Percentiles rank a stretch among this genome's conserved stretches.
Conservation (phyloP, 331 rosid genomes). For the Acacia pycnantha region DNA sequence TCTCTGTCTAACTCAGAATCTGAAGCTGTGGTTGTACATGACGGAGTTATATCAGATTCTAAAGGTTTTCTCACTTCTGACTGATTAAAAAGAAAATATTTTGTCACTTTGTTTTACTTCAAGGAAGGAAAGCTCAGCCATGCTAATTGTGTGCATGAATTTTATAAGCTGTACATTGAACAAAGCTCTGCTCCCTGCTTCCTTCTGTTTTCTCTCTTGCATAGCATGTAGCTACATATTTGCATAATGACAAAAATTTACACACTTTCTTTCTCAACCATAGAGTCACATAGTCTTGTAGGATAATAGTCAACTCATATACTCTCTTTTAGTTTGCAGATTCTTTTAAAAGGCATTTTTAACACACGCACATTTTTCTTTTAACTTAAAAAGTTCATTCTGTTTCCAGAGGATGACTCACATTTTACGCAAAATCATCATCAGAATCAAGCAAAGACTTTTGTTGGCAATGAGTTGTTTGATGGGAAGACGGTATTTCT, state of each 20-base stretch:
- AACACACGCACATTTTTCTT: neutral
- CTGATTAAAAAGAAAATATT: neutral
- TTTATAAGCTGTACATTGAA: constrained; percentile 7
- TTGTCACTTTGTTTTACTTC: neutral
- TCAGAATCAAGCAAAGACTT: constrained; percentile 70
- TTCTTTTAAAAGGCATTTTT: constrained; percentile 6
- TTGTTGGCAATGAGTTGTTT: constrained; percentile 56
- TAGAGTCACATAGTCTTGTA: neutral
- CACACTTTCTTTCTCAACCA: neutral
- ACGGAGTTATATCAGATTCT: constrained; percentile 41
- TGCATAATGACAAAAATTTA: neutral
- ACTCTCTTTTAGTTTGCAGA: neutral
- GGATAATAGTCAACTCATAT: constrained; percentile 3
- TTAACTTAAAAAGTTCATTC: constrained; percentile 18
- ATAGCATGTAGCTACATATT: neutral
- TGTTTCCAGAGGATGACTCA: constrained; percentile 60
- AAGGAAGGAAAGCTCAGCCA: neutral
- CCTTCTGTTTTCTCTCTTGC: constrained; percentile 1
- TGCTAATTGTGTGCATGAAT: constrained; percentile 3
- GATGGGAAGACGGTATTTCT: constrained; percentile 82
- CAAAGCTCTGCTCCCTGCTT: neutral
- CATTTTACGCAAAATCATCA: constrained; percentile 42
- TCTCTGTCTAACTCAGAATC: constrained; percentile 46
- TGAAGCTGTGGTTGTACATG: constrained; percentile 48
- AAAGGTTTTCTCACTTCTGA: constrained; percentile 43